Conservation (phyloP, 1,284 basidiomycete genomes). For the Cronartium ribicola region DNA sequence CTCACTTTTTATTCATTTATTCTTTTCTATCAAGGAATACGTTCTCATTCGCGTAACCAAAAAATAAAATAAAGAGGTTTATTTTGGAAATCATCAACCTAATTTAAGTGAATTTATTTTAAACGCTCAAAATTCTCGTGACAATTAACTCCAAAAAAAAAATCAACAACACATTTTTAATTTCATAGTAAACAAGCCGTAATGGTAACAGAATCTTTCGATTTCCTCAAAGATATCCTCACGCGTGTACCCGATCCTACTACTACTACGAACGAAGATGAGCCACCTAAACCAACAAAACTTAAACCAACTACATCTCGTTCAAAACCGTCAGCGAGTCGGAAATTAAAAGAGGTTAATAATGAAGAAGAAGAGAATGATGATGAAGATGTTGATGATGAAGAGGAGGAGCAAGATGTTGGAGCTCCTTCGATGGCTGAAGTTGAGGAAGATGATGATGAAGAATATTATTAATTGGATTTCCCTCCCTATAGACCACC, state of each 20-base stretch:
- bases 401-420: conserved; percentile 43
- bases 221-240: conserved; percentile 95
- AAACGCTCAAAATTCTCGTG: no score
- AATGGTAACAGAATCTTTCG: conserved; percentile 79
- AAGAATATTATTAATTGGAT: conserved; percentile 3
- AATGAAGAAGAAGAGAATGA: conserved; percentile 48
- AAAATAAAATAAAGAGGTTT: no score
- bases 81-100: no score
- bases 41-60: no score
- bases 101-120: no score
- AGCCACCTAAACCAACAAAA: conserved; percentile 61
- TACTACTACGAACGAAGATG: conserved; percentile 51
- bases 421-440: not conserved
- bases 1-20: conserved; percentile 9
- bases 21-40: not conserved
- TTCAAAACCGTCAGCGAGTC: not conserved
- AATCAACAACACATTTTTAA: not conserved
- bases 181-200: conserved; percentile 80
- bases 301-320: conserved; percentile 1
- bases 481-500: no score
- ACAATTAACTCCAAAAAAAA: no score
- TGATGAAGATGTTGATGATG: conserved; percentile 51
- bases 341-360: conserved; percentile 23
- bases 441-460: conserved; percentile 5
- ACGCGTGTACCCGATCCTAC: conserved; percentile 81